phyloP scores from a whole-genome alignment of 345 rosid genomes.

The Aquilaria yunnanensis region DNA sequence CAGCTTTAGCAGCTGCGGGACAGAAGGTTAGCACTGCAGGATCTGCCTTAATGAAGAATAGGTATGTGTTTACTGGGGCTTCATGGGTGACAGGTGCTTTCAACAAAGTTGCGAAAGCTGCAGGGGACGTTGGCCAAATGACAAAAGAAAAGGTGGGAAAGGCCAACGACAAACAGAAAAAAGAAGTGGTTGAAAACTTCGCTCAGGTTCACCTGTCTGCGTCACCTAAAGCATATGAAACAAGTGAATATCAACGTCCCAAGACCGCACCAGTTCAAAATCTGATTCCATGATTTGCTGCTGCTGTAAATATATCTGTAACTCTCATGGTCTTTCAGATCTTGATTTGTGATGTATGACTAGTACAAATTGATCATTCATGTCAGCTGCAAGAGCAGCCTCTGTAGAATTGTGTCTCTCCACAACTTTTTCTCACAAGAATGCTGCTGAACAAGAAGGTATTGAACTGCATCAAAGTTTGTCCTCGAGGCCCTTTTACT shows the following conservation, averaged over 20 bases:
- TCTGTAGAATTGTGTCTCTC: no score
- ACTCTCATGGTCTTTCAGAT: not conserved
- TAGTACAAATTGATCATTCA: no score
- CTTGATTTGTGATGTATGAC: not conserved
- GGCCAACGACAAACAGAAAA: slow-evolving; percentile 77
- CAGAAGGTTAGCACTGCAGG: slow-evolving; percentile 82
- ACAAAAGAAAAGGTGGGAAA: slow-evolving; percentile 80
- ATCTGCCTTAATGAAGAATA: slow-evolving; percentile 90
- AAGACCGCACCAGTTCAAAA: slow-evolving; percentile 54
- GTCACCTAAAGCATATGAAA: slow-evolving; percentile 48
- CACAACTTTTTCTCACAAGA: no score
- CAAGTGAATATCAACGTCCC: slow-evolving; percentile 34
- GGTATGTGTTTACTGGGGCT: slow-evolving; percentile 68
- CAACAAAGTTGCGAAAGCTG: slow-evolving; percentile 82
- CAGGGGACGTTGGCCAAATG: slow-evolving; percentile 94
- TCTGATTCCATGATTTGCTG: slow-evolving; percentile 43
- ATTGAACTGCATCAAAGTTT: no score
- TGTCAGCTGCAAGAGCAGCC: no score
- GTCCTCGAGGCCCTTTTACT: no score
- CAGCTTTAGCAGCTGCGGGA: slow-evolving; percentile 84
- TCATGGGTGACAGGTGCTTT: slow-evolving; percentile 87
- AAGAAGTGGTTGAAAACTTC: slow-evolving; percentile 79
- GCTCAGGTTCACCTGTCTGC: slow-evolving; percentile 83
- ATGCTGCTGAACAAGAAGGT: no score
- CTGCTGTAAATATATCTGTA: slow-evolving; percentile 8